Base-by-base conservation (phyloP, 257 asterid species). In the Hygrophila difformis region DNA sequence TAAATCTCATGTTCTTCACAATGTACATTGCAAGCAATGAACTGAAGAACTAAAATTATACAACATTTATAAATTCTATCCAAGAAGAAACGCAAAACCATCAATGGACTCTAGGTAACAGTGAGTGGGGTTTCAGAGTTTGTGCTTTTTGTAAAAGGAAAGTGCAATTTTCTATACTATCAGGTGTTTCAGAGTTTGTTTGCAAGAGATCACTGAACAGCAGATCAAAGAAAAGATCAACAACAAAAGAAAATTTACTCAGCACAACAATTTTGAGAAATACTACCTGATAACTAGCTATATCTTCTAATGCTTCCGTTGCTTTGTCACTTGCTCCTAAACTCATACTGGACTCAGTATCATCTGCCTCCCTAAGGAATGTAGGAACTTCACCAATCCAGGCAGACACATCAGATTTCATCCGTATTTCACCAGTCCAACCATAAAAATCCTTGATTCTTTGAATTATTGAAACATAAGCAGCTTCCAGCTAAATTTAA, bases 251-350 rank as follows among this genome's bases (percentile, higher is more conserved):
- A n/a, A n/a, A n/a, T n/a, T n/a, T n/a, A 24, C 39, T 12, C 33
- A 40, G 35, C 31, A 28, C 23, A 20, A 26, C 35, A 46, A 31
- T 28, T 26, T 59, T 38, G 13, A 38, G 21, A 51, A 28, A 60
- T 56, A n/a, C n/a, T n/a, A 84, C 97, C 97, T 84, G 94, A 75
- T 81, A 88, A 67, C 84, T 88, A 53, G 93, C 89, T 56, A 81
- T 77, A 50, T 76, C 93, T 71, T 84, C 81, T 36, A 73, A 66
- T 49, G 49, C 69, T 57, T 74, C 74, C 38, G 57, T 72, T 39
- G 76, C 89, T 63, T 76, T 85, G 13, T 67, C 71, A 54, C 67
- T 69, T 62, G 69, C 69, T 56, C 20, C 66, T 14, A 65, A 50
- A 20, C 29, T 47, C 46, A 33, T 35, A 39, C 44, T 56, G 44